These are phyloP conservation scores for Ceratobasidium papillatum DNA, from an alignment of 1,284 basidiomycete genomes.

Conservation along the genomic window DNA sequence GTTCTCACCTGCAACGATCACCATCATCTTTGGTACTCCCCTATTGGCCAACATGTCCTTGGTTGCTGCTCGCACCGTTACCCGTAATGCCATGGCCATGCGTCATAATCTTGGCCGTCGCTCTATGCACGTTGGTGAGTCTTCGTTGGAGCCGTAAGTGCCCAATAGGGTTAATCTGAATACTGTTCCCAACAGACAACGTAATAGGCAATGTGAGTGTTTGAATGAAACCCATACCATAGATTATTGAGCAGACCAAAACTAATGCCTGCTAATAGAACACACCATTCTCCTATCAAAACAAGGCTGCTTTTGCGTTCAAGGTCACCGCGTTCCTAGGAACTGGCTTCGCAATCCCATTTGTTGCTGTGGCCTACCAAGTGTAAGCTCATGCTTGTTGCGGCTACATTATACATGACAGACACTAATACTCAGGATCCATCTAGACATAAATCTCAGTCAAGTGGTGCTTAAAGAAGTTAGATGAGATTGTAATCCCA, in stretches of 20 bases:
- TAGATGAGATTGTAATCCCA: neutral
- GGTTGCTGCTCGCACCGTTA: conserved; percentile 21
- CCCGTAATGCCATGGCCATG: conserved; percentile 21
- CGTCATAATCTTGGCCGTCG: conserved; percentile 29
- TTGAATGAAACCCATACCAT: neutral
- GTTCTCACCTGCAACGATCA: conserved; percentile 26
- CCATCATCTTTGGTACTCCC: neutral
- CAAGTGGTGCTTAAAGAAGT: neutral
- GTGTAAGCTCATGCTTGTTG: conserved; percentile 32
- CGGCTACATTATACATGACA: neutral
- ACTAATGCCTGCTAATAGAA: neutral
- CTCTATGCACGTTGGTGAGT: conserved; percentile 29
- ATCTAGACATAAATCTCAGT: neutral
- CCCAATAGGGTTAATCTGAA: neutral
- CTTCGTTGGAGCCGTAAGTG: neutral
- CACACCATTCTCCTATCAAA: conserved; percentile 45
- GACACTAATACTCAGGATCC: neutral
- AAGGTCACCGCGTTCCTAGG: conserved; percentile 42
- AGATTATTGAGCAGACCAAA: neutral
- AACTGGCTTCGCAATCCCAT: conserved; percentile 45
- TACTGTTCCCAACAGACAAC: conserved; percentile 8
- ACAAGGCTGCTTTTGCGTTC: conserved; percentile 44
- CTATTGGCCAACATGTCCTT: conserved; percentile 20
- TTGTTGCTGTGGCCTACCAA: conserved; percentile 45
- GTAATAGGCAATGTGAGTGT: conserved; percentile 21